These are phyloP conservation scores for Coniella vitis DNA, from an alignment of 2,329 filamentous ascomycete species.

Conservation along the genomic window DNA sequence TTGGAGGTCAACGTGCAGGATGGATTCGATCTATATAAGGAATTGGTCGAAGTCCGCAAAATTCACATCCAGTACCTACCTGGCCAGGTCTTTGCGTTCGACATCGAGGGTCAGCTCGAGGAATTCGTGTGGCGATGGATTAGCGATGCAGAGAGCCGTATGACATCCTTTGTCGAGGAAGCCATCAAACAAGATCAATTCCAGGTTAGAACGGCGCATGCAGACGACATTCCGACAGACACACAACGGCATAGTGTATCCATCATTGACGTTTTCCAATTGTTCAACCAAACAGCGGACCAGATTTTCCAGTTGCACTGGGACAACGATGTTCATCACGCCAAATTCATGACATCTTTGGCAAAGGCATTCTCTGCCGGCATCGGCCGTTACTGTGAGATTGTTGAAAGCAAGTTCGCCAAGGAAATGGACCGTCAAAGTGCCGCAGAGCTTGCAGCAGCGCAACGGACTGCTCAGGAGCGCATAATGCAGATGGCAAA, in stretches of 20 bases:
- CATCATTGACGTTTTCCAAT: slow-evolving; percentile 84
- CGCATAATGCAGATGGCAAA: slow-evolving; percentile 90
- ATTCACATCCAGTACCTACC: slow-evolving; percentile 74
- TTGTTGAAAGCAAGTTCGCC: slow-evolving; percentile 76
- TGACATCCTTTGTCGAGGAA: slow-evolving; percentile 79
- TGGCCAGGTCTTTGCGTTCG: slow-evolving; percentile 70
- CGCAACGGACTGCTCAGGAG: slow-evolving; percentile 77
- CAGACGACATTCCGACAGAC: slow-evolving; percentile 60
- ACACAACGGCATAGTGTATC: slow-evolving; percentile 88
- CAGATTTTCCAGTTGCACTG: slow-evolving; percentile 82
- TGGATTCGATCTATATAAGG: slow-evolving; percentile 88
- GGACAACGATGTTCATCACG: slow-evolving; percentile 89
- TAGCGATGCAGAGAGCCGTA: slow-evolving; percentile 67
- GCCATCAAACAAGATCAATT: slow-evolving; percentile 89
- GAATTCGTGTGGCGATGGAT: slow-evolving; percentile 98
- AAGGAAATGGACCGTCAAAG: slow-evolving; percentile 91
- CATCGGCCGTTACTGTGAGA: slow-evolving; percentile 83
- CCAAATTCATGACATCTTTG: slow-evolving; percentile 93
- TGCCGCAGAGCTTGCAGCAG: slow-evolving; percentile 75
- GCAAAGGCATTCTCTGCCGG: slow-evolving; percentile 78
- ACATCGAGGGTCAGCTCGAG: slow-evolving; percentile 77
- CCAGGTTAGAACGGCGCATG: slow-evolving; percentile 60
- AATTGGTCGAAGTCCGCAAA: slow-evolving; percentile 74
- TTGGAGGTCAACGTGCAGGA: slow-evolving; percentile 82
- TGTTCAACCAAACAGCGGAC: slow-evolving; percentile 87